Conservation (phyloP, 805 yeast genomes). For the Cyberlindnera galapagoensis region DNA sequence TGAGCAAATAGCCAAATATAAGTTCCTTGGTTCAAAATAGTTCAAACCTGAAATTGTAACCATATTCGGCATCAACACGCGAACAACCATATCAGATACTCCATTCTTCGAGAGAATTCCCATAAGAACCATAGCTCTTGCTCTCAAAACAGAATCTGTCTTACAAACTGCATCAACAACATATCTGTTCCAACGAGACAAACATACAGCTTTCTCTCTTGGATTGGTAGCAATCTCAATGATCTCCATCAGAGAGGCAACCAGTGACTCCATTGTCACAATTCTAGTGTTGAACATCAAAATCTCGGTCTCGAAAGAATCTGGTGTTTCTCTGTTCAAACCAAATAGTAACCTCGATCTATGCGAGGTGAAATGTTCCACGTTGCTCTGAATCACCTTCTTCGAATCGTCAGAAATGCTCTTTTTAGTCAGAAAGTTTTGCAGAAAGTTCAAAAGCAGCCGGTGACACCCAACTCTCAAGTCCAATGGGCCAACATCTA, state of each 20-base stretch:
- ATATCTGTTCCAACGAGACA: slow-evolving; percentile 58
- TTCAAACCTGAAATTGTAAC: slow-evolving; percentile 27
- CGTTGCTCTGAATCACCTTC: slow-evolving; percentile 39
- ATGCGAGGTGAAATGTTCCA: slow-evolving; percentile 41
- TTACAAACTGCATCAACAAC: slow-evolving; percentile 57
- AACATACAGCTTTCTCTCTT: slow-evolving; percentile 48
- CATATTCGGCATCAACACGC: slow-evolving; percentile 28
- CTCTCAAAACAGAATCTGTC: slow-evolving; percentile 51
- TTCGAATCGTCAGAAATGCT: slow-evolving; percentile 36
- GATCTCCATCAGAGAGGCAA: slow-evolving; percentile 47
- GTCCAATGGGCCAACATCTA: slow-evolving; percentile 44
- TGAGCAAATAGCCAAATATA: slow-evolving; percentile 28
- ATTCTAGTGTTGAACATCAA: slow-evolving; percentile 33
- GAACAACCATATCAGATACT: slow-evolving; percentile 48
- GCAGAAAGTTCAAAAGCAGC: slow-evolving; percentile 59
- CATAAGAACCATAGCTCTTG: slow-evolving; percentile 59
- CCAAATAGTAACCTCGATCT: slow-evolving; percentile 67
- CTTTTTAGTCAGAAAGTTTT: slow-evolving; percentile 57
- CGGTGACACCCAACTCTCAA: slow-evolving; percentile 57
- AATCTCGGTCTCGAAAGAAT: slow-evolving; percentile 28
- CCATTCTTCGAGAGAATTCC: slow-evolving; percentile 65
- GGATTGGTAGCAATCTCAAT: slow-evolving; percentile 43
- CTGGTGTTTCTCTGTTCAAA: slow-evolving; percentile 46
- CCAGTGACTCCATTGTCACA: slow-evolving; percentile 48
- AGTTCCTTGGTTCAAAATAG: slow-evolving; percentile 19